A percentile compares a stretch with the other conserved stretches of the same genome.
Conservation (phyloP, 139 green algal genomes). For the Desmodesmus armatus region DNA sequence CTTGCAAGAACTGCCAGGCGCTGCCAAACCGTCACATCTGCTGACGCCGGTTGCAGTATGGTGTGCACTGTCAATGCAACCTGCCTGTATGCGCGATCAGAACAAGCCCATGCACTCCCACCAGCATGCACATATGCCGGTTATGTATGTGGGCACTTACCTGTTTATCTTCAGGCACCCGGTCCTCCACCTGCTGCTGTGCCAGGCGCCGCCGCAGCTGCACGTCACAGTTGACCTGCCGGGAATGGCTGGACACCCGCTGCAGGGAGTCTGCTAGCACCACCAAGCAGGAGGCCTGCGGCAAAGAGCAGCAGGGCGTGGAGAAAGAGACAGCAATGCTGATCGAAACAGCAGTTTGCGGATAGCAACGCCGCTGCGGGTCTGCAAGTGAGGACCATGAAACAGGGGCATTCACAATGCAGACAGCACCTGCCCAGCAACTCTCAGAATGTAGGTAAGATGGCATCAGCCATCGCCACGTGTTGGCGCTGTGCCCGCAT, state of each 20-base stretch:
- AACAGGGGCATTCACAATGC: no score
- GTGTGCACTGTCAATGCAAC: neutral
- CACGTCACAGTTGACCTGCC: slow-evolving; percentile 77
- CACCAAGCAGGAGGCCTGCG: slow-evolving; percentile 28
- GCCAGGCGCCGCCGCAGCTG: slow-evolving; percentile 71
- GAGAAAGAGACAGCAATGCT: neutral
- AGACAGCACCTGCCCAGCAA: no score
- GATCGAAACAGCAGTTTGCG: no score
- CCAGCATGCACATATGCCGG: neutral
- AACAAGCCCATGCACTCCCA: neutral
- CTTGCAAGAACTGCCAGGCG: no score
- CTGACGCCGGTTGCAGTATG: neutral
- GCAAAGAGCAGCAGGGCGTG: neutral
- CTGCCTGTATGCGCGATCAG: neutral
- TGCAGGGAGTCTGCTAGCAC: slow-evolving; percentile 79
- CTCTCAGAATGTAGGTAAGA: no score
- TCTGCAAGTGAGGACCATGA: no score
- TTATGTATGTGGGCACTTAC: neutral
- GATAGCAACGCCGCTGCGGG: no score
- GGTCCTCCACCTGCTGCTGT: slow-evolving; percentile 74
- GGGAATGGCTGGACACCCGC: slow-evolving; percentile 70
- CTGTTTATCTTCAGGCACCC: slow-evolving; percentile 58
- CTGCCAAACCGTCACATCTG: no score
- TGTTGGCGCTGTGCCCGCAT: no score
- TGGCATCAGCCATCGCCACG: no score